Base-by-base conservation (phyloP, 1,139 yeast genomes). In the Saccharomyces hybrid region DNA sequence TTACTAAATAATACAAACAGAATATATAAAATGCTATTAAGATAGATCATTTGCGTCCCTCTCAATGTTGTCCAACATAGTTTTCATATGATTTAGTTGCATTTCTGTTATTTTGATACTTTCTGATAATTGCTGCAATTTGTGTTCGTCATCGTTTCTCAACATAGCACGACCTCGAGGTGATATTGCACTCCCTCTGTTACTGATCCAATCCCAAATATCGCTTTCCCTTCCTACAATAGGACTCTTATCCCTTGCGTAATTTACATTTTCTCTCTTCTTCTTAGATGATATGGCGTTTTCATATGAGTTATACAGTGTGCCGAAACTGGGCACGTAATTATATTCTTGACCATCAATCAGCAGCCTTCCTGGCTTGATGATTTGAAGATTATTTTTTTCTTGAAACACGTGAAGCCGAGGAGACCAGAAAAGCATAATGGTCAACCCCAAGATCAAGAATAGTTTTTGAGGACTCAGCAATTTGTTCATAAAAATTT, bases 191-290 rank as follows among this genome's bases (percentile, higher is more conserved):
- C 61, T 57, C 7, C 77, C 77, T 52, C 87, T 76, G 49, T 79
- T 79, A 53, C 82, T 81, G 48, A 89, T 77, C 96, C 96, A 90
- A 51, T 81, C 78, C 96, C 96, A 90, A 54, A 90, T 69, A 46
- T 80, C 78, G 34, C 78, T 77, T 68, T 89, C 95, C 56, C 83
- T 80, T 55, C 77, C 75, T 58, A 54, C 14, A 28, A 51, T 53
- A 14, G 64, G 48, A 48, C 62, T 51, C 26, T 57, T 57, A 11
- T 48, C 44, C 25, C 41, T 46, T 6, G 31, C 50, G 16, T 48
- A 46, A 11, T 49, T 49, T 14, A 49, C 51, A 4, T 29, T 54
- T 20, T 47, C 47, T 5, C 51, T 75, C 61, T 52, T 71, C 14
- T 44, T 47, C 23, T 23, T 31, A 25, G 29, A 41, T 52, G 68